Evolutionary conservation across 768 basidiomycete genomes (phyloP), one percentile per base, ranked within the genome.

Genomic region (Leccinum olivaceopallidum): DNA sequence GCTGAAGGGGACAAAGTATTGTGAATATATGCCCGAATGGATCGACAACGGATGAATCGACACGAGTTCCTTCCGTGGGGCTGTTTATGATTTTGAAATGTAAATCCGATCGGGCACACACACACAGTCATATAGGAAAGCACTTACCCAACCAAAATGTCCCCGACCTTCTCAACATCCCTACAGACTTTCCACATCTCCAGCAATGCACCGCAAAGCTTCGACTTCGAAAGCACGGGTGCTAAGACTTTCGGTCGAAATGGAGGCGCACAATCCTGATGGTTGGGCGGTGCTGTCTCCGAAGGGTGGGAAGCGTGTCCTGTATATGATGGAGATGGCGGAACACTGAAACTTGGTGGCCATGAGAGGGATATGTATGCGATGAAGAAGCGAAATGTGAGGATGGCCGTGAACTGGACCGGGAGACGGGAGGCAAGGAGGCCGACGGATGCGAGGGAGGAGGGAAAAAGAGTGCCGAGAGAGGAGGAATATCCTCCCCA

Each of bases 21-120:
- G 61, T 51, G 42, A 71, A 75, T 60, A 73, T 68, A 53, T 75
- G 66, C 16, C 42, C 68, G 18, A 73, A 60, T 22, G 72, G 73
- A 50, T 73, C 66, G 42, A 50, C 55, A 26, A 73, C 68, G 13
- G 44, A 64, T 22, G 70, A 9, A 60, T 73, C 72, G 30, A 59
- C 44, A 56, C 62, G 51, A 24, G 55, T 73, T 32, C 70, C 73
- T 51, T 73, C 73, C 8, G 63, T 50, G 13, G 75, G 64, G 34
- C 72, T 73, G 26, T 57, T 57, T 39, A 37, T 48, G 22, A 42
- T 28, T 30, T n/a, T 20, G 32, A 49, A 9, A 42, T 16, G 6
- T 32, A 8, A 53, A 28, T 18, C 56, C 22, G 5, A 18, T 37
- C 32, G 7, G 18, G 6, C 22, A 14, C 39, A 48, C 36, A 48